Evolutionary conservation across 192 early-diverging fungal species (phyloP), one percentile per base, ranked within the genome.

Genomic region (Coemansia asiatica): DNA sequence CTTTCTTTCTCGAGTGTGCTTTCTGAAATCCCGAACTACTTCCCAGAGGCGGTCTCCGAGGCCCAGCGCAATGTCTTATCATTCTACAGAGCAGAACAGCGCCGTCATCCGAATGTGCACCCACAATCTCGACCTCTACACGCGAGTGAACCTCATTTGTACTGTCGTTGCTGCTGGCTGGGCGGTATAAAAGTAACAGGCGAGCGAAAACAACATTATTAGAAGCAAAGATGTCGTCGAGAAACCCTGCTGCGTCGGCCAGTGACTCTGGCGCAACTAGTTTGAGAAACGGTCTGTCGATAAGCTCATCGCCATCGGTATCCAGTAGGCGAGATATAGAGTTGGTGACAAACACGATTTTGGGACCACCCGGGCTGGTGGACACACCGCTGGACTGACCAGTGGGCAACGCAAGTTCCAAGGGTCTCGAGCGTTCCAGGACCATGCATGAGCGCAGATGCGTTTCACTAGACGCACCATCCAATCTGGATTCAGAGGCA

Each of bases 101-200:
- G 21, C 62, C 62, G 21, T 64, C 62, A 16, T 55, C 35, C 8
- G 62, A 64, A 2, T 48, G 29, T 0, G 62, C 62, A 18, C 62
- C 62, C 4, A 64, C 62, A 29, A 64, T 3, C 62, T 64, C 62
- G 5, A 64, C 51, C 51, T 64, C 62, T 18, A 54, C 25, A 3
- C 62, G 60, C 6, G 21, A 9, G 10, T 26, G 2, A 21, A 9
- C 19, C 1, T 6, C 19, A 2, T 8, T n/a, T n/a, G n/a, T 25
- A 4, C 15, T 15, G n/a, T 23, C 21, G 1, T 21, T 21, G 44
- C 15, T 44, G 46, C 8, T 27, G 12, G 19, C 12, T 15, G 51
- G 62, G 19, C 16, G n/a, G 6, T 19, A 3, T 0, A 64, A 1
- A 8, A 64, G 38, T 13, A 27, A 64, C 16, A 64, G 13, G 19